Percentiles rank a stretch among this genome's conserved stretches.
phyloP scores from a whole-genome alignment of 306 rosid species.

The Rosa multiflora region DNA sequence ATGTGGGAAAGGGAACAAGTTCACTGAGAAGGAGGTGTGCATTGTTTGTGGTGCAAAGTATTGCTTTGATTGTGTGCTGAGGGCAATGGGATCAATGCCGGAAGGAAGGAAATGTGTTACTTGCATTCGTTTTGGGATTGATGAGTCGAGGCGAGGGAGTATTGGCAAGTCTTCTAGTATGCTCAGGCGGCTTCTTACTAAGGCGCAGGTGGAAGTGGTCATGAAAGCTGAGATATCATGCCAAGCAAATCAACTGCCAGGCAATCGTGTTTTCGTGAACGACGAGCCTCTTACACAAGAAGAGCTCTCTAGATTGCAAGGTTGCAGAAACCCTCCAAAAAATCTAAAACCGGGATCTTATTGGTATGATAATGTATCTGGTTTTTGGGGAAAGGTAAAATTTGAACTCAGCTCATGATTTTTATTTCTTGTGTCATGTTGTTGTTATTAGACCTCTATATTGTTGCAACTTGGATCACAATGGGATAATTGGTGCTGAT shows the following conservation, averaged over 20 bases:
- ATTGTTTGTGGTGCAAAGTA: slow-evolving; percentile 74
- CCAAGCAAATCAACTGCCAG: slow-evolving; percentile 57
- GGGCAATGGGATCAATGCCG: slow-evolving; percentile 88
- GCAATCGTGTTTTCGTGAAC: slow-evolving; percentile 48
- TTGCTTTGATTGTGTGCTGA: slow-evolving; percentile 57
- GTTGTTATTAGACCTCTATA: neutral
- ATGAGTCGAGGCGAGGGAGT: slow-evolving; percentile 48
- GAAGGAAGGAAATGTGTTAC: slow-evolving; percentile 77
- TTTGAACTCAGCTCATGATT: slow-evolving; percentile 9
- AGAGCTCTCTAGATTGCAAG: slow-evolving; percentile 39
- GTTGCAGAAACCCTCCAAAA: slow-evolving; percentile 57
- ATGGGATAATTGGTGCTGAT: slow-evolving; percentile 18
- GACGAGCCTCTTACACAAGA: slow-evolving; percentile 45
- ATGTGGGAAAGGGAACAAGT: slow-evolving; percentile 58
- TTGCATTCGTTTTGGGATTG: slow-evolving; percentile 57
- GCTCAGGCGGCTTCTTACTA: slow-evolving; percentile 52
- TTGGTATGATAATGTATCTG: slow-evolving; percentile 83
- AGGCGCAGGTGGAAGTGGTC: slow-evolving; percentile 36
- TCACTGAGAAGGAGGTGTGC: slow-evolving; percentile 65
- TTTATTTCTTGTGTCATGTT: neutral
- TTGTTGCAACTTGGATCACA: slow-evolving; percentile 14
- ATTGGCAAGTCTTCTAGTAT: slow-evolving; percentile 57
- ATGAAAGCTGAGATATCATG: slow-evolving; percentile 49
- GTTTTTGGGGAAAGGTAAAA: slow-evolving; percentile 85
- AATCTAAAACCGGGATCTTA: slow-evolving; percentile 63